Percentiles rank a stretch among this genome's conserved stretches.
Evolutionary conservation across 2,329 filamentous ascomycete genomes (phyloP).

Genomic region (Monilinia fructicola): DNA sequence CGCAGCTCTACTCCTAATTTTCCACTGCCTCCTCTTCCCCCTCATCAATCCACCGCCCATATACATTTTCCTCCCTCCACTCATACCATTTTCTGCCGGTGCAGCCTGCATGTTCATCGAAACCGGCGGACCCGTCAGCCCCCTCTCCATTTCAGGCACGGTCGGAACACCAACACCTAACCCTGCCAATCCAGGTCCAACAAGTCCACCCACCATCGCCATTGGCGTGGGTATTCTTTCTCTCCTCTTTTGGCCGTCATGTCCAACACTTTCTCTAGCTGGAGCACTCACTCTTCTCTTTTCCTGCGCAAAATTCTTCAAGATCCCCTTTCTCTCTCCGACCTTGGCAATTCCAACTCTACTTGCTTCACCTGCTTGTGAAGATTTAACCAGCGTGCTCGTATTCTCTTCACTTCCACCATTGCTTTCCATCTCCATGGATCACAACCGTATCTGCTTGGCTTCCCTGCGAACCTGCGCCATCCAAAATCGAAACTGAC

Average conservation of each 20-base stretch:
- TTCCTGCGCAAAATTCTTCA: background rate
- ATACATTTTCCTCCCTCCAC: background rate
- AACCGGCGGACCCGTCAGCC: constrained; percentile 2
- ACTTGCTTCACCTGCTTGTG: background rate
- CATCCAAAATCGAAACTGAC: background rate
- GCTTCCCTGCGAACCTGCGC: background rate
- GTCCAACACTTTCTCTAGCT: background rate
- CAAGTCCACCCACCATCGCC: constrained; percentile 1
- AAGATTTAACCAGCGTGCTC: background rate
- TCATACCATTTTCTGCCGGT: background rate
- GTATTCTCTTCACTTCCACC: background rate
- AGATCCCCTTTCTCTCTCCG: background rate
- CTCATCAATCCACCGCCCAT: constrained; percentile 2
- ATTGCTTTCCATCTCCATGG: background rate
- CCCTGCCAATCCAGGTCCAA: background rate
- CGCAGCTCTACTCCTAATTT: constrained; percentile 10
- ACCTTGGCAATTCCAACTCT: background rate
- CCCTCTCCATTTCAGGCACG: background rate
- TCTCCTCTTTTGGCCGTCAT: background rate
- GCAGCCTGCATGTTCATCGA: background rate
- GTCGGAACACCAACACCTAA: background rate
- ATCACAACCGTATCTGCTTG: background rate
- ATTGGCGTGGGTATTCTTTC: constrained; percentile 6
- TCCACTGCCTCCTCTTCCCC: constrained; percentile 18
- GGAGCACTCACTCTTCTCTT: constrained; percentile 12